Evolutionary conservation across 495 filamentous ascomycete genomes (phyloP), one percentile per base, ranked within the genome.

Genomic region (Darksidea phi): DNA sequence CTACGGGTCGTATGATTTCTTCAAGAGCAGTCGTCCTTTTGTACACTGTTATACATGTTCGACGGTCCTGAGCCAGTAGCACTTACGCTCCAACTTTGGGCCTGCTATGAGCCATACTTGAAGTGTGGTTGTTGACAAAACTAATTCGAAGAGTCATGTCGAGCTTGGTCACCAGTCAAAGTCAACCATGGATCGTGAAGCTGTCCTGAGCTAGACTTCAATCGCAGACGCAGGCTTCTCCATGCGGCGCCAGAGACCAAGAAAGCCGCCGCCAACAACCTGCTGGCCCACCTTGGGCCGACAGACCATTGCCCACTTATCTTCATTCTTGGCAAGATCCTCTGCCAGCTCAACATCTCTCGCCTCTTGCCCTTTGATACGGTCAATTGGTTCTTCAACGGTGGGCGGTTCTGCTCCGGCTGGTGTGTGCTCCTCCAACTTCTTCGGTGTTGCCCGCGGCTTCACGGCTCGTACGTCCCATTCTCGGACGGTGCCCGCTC

Each of bases 231-330:
- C 15, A 3, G 28, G 13, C 23, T 37, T 51, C 23, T 57, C 54
- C 73, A 74, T 79, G 52, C 74, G 82, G 54, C 81, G 80, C 79
- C 84, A 90, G 3, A 90, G 70, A 0, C 77, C 88, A 49, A 91
- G 74, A 66, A 91, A 91, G 0, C 88, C 88, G 17, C 88, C 88
- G 1, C 85, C 88, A 11, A 82, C 73, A 34, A 87, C 75, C 37
- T 74, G 73, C 24, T 80, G 68, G 0, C 87, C 87, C 25, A 84
- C 84, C 67, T 85, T 88, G 0, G 88, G 88, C 36, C 87, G 75
- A 63, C 88, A 90, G 7, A 91, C 78, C 69, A 88, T 79, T 17
- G 79, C 79, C 64, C 70, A 76, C 4, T 80, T 80, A 5, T 77
- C 72, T 1, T 54, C 45, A 1, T 59, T 0, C 26, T 58, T 61